Base-by-base conservation (phyloP, 306 rosid genomes). In the apple (Malus domestica) region DNA sequence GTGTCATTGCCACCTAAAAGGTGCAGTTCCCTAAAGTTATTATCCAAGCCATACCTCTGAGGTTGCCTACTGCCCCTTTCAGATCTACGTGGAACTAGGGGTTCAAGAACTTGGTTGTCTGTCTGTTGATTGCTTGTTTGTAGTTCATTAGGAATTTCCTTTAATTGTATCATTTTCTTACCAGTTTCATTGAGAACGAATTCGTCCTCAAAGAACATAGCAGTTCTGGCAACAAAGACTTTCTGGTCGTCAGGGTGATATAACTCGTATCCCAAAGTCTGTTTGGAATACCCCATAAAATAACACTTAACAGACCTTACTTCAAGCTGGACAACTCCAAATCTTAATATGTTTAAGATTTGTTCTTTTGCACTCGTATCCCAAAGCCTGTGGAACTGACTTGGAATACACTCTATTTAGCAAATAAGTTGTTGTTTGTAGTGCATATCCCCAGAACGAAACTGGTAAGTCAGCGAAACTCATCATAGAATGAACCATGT, bases 101-200 rank as follows among this genome's bases (percentile, higher is more conserved):
- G 32, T 11, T 59, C 1, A 59, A 0, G 1, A 59, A 20, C 5
- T 3, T n/a, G 6, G 5, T n/a, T 57, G 12, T 57, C 0, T 8
- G 1, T 3, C 1, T 57, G 4, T 57, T 57, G 13, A n/a, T 9
- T n/a, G 12, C 13, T 57, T n/a, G 12, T n/a, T 57, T 57, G 5
- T 57, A 2, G 61, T 4, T 20, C 10, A n/a, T 3, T 0, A 9
- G 0, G 5, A 8, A 57, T 57, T 57, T n/a, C 61, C 12, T 57
- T n/a, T 1, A 57, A n/a, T 10, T 57, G 14, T n/a, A 3, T 4
- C 2, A 0, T 4, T 57, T 0, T 9, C 14, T 4, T 4, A 2
- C 13, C 0, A 19, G 2, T 19, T 8, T 13, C 5, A 15, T 63
- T 19, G 1, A 30, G 42, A 32, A 4, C 0, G 2, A 46, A 46